phyloP scores from a whole-genome alignment of 2,329 filamentous ascomycete species.

The Hymenotorrendiella dingleyae region DNA sequence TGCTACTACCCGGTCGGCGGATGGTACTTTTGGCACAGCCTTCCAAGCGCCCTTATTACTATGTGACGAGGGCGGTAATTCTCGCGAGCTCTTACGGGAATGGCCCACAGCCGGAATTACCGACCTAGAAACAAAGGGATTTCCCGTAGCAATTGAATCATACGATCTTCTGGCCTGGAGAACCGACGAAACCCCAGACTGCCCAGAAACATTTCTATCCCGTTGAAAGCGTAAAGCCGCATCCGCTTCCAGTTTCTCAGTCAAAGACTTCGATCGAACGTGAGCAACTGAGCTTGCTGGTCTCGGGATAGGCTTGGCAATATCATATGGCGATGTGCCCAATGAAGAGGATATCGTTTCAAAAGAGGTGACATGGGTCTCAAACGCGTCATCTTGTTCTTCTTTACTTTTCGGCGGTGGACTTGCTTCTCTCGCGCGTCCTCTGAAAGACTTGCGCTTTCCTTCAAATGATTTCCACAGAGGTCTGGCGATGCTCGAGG shows the following conservation, averaged over 20 bases:
- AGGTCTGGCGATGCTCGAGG: constrained; percentile 2
- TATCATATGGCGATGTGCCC: constrained; percentile 23
- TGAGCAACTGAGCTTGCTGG: constrained; percentile 2
- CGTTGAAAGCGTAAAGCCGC: constrained; percentile 13
- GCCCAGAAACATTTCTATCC: constrained; percentile 5
- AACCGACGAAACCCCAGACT: constrained; percentile 4
- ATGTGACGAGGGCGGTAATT: constrained; percentile 13
- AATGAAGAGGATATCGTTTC: constrained; percentile 18
- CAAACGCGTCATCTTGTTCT: constrained; percentile 17
- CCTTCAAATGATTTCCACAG: constrained; percentile 4
- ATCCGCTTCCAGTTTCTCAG: constrained; percentile 19
- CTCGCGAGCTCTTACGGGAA: constrained; percentile 4
- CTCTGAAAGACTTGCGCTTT: constrained; percentile 4
- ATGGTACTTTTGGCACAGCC: too few relatives aligned
- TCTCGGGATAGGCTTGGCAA: constrained; percentile 4
- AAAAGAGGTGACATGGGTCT: constrained; percentile 21
- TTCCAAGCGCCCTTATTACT: constrained; percentile 4
- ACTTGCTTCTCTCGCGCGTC: constrained; percentile 3
- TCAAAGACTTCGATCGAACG: constrained; percentile 20
- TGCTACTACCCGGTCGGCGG: too few relatives aligned
- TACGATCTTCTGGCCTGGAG: constrained; percentile 11
- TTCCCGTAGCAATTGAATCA: constrained; percentile 8
- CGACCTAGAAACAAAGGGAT: constrained; percentile 4
- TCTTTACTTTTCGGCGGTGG: constrained; percentile 1
- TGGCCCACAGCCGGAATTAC: not conserved